Evolutionary conservation across 495 filamentous ascomycete genomes (phyloP).

Genomic region (Apiosordaria backusii): DNA sequence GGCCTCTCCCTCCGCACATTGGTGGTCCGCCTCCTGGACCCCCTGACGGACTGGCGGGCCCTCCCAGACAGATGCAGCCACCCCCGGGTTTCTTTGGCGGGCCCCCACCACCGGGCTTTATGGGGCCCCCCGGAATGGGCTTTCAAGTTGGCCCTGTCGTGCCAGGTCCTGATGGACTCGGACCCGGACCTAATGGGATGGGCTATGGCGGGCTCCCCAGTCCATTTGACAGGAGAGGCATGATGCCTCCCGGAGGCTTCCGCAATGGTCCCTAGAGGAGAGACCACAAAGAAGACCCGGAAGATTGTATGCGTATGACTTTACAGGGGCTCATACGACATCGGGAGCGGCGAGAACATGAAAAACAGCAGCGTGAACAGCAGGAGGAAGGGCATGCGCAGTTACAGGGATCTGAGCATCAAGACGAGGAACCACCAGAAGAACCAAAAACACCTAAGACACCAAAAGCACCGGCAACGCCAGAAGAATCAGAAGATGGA

Average conservation of each 20-base stretch:
- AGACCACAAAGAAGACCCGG: neutral
- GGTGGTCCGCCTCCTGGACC: conserved; percentile 33
- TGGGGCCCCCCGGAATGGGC: conserved; percentile 45
- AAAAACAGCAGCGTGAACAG: neutral
- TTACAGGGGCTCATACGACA: neutral
- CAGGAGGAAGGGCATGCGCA: neutral
- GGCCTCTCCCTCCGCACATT: conserved; percentile 14
- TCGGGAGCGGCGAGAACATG: neutral
- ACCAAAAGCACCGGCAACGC: neutral
- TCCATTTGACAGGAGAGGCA: conserved; percentile 19
- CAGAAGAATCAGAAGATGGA: neutral
- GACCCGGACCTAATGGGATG: conserved; percentile 7
- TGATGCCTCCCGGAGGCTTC: conserved; percentile 14
- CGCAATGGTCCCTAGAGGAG: neutral
- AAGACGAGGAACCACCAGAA: neutral
- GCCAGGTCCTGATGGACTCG: conserved; percentile 10
- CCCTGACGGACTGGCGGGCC: conserved; percentile 43
- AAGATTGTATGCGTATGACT: neutral
- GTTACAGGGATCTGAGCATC: neutral
- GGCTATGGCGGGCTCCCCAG: conserved; percentile 12
- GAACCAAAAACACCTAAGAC: neutral
- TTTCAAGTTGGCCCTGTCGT: conserved; percentile 48
- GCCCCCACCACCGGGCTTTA: conserved; percentile 41
- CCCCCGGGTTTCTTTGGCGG: conserved; percentile 50
- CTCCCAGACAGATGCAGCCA: conserved; percentile 39